phyloP scores from a whole-genome alignment of 2,329 filamentous ascomycete genomes.

The Cercospora berteroae region DNA sequence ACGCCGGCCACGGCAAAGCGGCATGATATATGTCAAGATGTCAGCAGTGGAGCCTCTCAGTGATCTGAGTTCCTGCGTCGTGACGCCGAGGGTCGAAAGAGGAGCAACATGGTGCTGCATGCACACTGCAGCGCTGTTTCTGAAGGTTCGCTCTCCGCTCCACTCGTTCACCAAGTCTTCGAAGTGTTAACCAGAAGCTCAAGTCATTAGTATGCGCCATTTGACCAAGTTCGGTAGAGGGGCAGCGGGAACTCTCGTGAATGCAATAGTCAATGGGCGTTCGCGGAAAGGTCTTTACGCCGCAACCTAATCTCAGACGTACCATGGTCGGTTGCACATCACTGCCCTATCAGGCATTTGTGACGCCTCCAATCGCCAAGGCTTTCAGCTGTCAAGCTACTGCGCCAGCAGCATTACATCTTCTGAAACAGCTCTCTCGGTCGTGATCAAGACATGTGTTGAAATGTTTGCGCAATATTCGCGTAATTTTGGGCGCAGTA shows the following conservation, averaged over 20 bases:
- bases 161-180: neutral
- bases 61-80: neutral
- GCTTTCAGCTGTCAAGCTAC: neutral
- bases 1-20: neutral
- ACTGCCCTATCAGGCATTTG: conserved; percentile 6
- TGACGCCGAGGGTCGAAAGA: neutral
- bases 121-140: neutral
- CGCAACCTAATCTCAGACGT: neutral
- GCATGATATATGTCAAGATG: conserved; percentile 9
- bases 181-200: neutral
- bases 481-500: neutral
- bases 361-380: conserved; percentile 1
- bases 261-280: neutral
- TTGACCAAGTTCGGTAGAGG: neutral
- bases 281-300: neutral
- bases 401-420: neutral
- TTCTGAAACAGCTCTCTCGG: neutral
- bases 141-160: neutral
- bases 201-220: neutral
- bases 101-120: neutral
- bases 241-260: neutral
- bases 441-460: neutral
- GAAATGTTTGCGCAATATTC: neutral
- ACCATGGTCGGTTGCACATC: conserved; percentile 3
- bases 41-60: neutral